Evolutionary conservation across 257 asterid genomes (phyloP), one percentile per base, ranked within the genome.

Genomic region (Craterostigma plantagineum): DNA sequence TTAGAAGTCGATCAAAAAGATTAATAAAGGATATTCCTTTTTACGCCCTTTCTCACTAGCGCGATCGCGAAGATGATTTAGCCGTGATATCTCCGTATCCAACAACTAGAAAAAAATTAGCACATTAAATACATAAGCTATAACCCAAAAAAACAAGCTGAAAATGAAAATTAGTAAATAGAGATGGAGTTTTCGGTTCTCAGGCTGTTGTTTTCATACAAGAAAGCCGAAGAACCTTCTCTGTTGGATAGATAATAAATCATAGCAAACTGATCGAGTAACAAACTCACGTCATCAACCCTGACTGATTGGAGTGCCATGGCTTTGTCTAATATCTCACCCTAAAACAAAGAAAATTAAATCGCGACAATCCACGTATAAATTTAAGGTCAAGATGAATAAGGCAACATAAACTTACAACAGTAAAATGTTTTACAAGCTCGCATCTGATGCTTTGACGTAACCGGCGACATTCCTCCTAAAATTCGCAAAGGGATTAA

Each of bases 401-500:
- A 42, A 18, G 38, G 34, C 56, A 45, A 63, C 10, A 54, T 52
- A 56, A 18, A 59, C 96, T 77, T 69, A 85, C 96, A 42, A 85
- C 79, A 33, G 94, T 70, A 42, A 64, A 66, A 41, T 50, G 80
- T 59, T 74, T 67, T 64, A 71, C 79, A 53, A 77, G 87, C 52
- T 92, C 92, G 18, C 74, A 75, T 64, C 81, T 69, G 46, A 85
- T 71, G 73, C 79, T 73, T 61, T 85, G 91, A 43, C 81, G 91
- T 42, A 85, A 62, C 52, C 81, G 76, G 58, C 64, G 54, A 70
- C 96, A 85, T 65, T 81, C 96, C 17, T 81, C 96, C 96, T 85
- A 77, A 38, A n/a, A 66, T 52, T 18, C 16, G 9, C 9, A 40
- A 40, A 14, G 9, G 5, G 16, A 40, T 7, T 11, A 10, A 11